Evolutionary conservation across 2,329 filamentous ascomycete species (phyloP).

Genomic region (Venturia pyrina): DNA sequence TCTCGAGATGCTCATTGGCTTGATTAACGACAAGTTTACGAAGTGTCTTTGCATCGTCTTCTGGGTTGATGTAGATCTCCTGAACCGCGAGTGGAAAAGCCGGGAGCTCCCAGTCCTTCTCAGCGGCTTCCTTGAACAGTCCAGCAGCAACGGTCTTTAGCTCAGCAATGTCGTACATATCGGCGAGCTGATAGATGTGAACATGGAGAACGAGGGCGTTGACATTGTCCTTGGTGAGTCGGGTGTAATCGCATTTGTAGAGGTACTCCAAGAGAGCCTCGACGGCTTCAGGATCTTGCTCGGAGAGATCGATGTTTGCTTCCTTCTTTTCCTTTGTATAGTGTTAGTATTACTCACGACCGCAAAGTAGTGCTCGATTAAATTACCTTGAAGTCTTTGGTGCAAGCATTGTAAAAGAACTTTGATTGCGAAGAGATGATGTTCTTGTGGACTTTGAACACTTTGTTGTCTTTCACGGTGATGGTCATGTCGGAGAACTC

Average conservation of each 20-base stretch:
- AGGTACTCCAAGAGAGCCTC: not conserved
- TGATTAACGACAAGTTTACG: not conserved
- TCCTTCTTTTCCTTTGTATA: constrained; percentile 1
- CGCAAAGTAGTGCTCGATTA: too few species aligned
- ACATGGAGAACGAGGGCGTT: constrained; percentile 1
- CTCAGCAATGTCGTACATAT: not conserved
- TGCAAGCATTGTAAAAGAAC: constrained; percentile 2
- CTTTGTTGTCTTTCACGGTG: not conserved
- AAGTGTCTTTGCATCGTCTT: not conserved
- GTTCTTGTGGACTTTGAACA: constrained; percentile 3
- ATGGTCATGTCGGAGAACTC: constrained; percentile 4
- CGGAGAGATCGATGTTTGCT: not conserved
- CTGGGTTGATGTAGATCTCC: not conserved
- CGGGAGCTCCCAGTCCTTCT: not conserved
- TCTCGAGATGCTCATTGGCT: not conserved
- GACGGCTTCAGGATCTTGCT: not conserved
- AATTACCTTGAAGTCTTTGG: constrained; percentile 1
- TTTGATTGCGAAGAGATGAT: constrained; percentile 5
- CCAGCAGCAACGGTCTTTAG: not conserved
- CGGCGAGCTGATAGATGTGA: not conserved
- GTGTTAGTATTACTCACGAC: not conserved
- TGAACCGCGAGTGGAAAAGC: not conserved
- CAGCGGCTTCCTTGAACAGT: not conserved
- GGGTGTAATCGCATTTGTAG: not conserved
- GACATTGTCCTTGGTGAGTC: not conserved